Evolutionary conservation across 257 asterid species (phyloP), one percentile per base, ranked within the genome.

Genomic region (Coffea eugenioides): DNA sequence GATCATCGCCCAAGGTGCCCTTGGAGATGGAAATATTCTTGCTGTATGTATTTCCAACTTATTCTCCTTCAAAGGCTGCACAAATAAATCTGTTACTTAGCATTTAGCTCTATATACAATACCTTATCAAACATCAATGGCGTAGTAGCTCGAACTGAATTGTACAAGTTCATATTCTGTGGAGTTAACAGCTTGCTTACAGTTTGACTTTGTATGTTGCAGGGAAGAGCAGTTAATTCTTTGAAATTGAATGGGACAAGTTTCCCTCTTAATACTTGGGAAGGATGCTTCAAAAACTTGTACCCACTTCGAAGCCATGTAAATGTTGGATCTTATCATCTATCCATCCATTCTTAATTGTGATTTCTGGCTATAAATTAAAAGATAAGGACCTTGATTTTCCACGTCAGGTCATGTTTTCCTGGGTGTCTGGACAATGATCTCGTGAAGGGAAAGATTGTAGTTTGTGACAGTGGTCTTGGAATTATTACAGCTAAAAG

Each of bases 21-120:
- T 89, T 4, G 91, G 88, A 43, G 80, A 86, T 70, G 93, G 91
- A 31, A 76, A 20, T 25, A 73, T 77, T 51, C 6, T 86, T 6
- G 5, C 18, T 23, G 89, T 88, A 76, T 34, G 86, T 77, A 5
- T 46, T 8, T 8, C 10, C 10, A 6, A 6, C 41, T 46, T 46
- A 5, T 46, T 8, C 49, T 46, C 10, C 41, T 39, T 39, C 41
- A 39, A 39, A 39, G 41, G 41, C 41, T 39, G 3, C 41, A 39
- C 2, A 39, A 39, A 39, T 39, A 39, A 2, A 39, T 39, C 41
- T 39, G 3, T 39, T 39, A 39, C 4, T 39, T 39, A 2, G 2
- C 41, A 39, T 39, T 39, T 39, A 39, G 2, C 41, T 39, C 41
- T 39, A 39, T 39, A 39, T 39, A 39, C 3, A 3, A 39, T 39